These are phyloP conservation scores for Talaromyces piceae DNA, from an alignment of 2,329 filamentous ascomycete genomes.

Conservation along the genomic window DNA sequence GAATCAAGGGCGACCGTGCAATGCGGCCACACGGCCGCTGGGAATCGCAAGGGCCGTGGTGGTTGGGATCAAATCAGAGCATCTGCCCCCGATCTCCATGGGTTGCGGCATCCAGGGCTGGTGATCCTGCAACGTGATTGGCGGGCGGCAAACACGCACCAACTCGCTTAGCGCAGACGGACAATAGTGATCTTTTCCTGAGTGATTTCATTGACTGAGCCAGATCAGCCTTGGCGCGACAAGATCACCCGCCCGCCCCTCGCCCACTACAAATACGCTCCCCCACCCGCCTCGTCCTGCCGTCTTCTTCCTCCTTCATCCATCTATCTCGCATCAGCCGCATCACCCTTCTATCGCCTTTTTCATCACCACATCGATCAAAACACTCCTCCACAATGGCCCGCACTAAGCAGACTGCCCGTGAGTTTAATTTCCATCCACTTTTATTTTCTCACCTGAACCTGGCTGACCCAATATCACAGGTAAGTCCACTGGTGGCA, in stretches of 20 bases:
- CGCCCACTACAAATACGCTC: constrained; percentile 35
- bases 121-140: constrained; percentile 35
- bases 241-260: constrained; percentile 30
- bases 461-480: constrained; percentile 21
- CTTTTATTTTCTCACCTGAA: constrained; percentile 12
- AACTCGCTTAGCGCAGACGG: constrained; percentile 28
- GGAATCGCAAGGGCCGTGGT: constrained; percentile 14
- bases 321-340: constrained; percentile 1
- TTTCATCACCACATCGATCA: constrained; percentile 25
- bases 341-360: constrained; percentile 23
- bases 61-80: constrained; percentile 28
- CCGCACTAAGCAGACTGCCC: constrained; percentile 47
- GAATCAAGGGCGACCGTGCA: background rate
- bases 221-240: constrained; percentile 8
- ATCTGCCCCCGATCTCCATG: too few relatives aligned
- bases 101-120: constrained; percentile 20
- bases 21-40: constrained; percentile 9
- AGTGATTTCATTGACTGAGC: too few relatives aligned
- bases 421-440: constrained; percentile 32
- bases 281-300: constrained; percentile 32
- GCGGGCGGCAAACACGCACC: constrained; percentile 15
- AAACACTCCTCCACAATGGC: constrained; percentile 35
- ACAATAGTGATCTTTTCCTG: too few relatives aligned
- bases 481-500: constrained; percentile 70
- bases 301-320: constrained; percentile 25